These are phyloP conservation scores for Colletotrichum falcatum DNA, from an alignment of 2,329 filamentous ascomycete species.

Conservation along the genomic window DNA sequence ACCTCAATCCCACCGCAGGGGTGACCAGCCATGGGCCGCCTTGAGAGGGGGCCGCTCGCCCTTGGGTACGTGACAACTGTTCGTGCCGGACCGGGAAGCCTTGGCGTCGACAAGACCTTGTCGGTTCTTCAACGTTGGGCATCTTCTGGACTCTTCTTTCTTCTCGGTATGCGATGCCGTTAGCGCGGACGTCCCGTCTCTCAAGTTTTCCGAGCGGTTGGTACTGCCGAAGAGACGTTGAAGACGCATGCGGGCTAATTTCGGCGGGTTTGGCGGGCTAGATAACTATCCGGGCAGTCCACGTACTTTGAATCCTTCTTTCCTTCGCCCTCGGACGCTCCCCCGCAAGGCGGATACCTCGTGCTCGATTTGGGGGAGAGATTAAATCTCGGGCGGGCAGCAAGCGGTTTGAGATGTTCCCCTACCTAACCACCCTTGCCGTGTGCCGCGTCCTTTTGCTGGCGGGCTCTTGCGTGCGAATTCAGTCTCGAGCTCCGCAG, in stretches of 20 bases:
- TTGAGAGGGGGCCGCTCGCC: background rate
- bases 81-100: background rate
- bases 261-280: background rate
- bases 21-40: background rate
- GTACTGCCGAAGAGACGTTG: background rate
- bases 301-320: background rate
- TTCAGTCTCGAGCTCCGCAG: background rate
- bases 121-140: background rate
- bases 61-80: background rate
- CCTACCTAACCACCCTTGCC: background rate
- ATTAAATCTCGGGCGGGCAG: background rate
- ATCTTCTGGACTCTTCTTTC: background rate
- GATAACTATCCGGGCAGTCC: background rate
- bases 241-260: background rate
- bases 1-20: background rate
- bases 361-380: background rate
- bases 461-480: background rate
- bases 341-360: background rate
- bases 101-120: background rate
- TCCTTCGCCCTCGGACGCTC: background rate
- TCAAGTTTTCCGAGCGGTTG: background rate
- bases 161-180: background rate
- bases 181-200: background rate
- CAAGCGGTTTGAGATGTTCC: background rate
- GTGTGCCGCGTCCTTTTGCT: background rate